Conservation (phyloP, 441 rosid genomes). For the Populus hybrid region DNA sequence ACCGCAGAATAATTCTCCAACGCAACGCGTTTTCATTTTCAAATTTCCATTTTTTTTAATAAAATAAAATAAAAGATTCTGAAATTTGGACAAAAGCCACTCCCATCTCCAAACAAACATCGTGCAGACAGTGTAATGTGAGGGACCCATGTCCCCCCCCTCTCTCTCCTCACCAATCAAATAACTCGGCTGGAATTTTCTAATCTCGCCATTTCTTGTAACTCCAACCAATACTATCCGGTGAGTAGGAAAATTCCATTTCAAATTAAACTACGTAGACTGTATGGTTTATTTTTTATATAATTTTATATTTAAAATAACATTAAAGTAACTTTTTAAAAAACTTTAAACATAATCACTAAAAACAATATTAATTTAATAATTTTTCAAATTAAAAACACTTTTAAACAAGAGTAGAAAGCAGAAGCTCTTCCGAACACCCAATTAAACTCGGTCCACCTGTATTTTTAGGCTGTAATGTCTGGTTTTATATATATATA, state of each 20-base stretch:
- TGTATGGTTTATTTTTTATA: too few species aligned
- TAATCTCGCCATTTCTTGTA: neutral
- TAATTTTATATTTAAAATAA: too few species aligned
- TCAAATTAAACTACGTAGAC: too few species aligned
- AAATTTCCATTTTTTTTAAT: neutral
- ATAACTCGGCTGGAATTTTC: neutral
- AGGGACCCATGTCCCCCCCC: conserved; percentile 19
- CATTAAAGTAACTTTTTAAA: too few species aligned
- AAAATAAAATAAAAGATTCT: conserved; percentile 1
- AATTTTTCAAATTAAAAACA: too few species aligned
- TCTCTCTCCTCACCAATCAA: neutral
- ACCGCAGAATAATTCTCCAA: neutral
- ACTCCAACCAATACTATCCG: neutral
- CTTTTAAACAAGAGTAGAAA: too few species aligned
- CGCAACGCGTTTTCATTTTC: conserved; percentile 3
- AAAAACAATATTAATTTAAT: too few species aligned
- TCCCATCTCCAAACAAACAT: neutral
- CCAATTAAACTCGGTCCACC: too few species aligned
- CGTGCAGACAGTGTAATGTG: conserved; percentile 21
- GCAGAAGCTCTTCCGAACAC: too few species aligned
- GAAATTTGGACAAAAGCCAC: conserved; percentile 1
- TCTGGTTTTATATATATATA: too few species aligned
- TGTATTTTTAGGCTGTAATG: too few species aligned
- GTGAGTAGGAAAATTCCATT: neutral
- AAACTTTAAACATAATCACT: too few species aligned